Conservation (phyloP, 805 yeast genomes). For the Torulaspora franciscae region DNA sequence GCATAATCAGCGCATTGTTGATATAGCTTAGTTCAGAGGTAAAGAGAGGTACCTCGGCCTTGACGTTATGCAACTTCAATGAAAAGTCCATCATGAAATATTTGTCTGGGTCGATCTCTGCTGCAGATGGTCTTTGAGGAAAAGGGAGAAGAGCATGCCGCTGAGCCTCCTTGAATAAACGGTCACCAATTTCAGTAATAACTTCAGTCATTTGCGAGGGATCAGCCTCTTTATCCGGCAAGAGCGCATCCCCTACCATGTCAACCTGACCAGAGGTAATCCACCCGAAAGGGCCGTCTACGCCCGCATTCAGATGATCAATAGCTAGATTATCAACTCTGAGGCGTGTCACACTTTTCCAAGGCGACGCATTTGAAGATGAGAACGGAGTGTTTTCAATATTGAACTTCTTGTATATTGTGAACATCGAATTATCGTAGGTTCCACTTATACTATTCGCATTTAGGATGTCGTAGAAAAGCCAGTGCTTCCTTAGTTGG, state of each 20-base stretch:
- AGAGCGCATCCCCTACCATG: conserved; percentile 84
- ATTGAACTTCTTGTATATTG: conserved; percentile 59
- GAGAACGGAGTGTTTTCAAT: conserved; percentile 11
- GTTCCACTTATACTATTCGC: conserved; percentile 85
- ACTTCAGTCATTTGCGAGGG: conserved; percentile 43
- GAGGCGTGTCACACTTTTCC: conserved; percentile 67
- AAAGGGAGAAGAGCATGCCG: conserved; percentile 30
- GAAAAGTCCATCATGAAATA: conserved; percentile 75
- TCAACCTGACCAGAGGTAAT: conserved; percentile 88
- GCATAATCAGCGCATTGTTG: conserved; percentile 86
- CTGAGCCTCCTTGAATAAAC: conserved; percentile 46
- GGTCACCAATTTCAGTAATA: conserved; percentile 44
- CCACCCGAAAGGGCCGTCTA: conserved; percentile 97
- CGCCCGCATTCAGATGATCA: conserved; percentile 85
- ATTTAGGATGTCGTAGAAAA: conserved; percentile 78
- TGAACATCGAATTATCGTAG: conserved; percentile 88
- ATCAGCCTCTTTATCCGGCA: conserved; percentile 61
- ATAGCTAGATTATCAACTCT: conserved; percentile 80
- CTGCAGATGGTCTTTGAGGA: conserved; percentile 29
- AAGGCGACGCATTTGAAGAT: conserved; percentile 32
- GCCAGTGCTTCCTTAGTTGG: conserved; percentile 83
- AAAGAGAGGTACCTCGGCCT: conserved; percentile 85
- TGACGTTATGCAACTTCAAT: conserved; percentile 73
- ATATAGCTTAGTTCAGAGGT: conserved; percentile 85
- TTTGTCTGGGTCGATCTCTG: conserved; percentile 37